Evolutionary conservation across 2,329 filamentous ascomycete genomes (phyloP), one percentile per base, ranked within the genome.

Genomic region (Neonectria sp.): DNA sequence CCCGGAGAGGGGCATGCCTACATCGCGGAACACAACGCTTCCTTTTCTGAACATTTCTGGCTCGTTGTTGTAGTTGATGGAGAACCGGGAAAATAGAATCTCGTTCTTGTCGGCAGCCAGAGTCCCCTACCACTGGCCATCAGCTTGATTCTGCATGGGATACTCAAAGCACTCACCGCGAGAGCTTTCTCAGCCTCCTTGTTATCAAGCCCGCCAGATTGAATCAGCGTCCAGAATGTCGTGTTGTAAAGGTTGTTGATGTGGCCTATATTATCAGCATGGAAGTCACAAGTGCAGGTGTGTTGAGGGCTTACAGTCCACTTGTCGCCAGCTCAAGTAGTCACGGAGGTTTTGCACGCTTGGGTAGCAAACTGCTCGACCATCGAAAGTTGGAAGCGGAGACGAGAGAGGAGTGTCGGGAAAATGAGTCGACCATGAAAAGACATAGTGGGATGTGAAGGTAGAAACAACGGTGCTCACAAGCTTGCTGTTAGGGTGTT

Each of bases 191-290:
- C 95, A 0, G 96, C 96, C 65, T 94, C 92, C 57, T 91, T 92
- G 33, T 90, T 88, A 59, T 89, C 91, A 84, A 96, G 88, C 0
- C 92, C 93, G 2, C 93, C 95, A 55, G 90, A 84, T 70, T 94
- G 90, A 25, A 98, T 92, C 75, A 99, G 85, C 1, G 92, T 86
- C 96, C 96, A 99, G 80, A 98, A 98, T 0, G 94, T 94, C 0
- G 96, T 99, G 79, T 99, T 99, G 82, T 98, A 99, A 5, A 99
- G 88, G 77, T 99, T 99, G 81, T 99, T 99, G 75, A 99, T 97
- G 79, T 99, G 96, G 72, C 93, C 93, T 95, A 67, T 11, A 0
- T 27, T 12, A 40, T 79, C 67, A 76, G 73, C 33, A 35, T n/a
- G 21, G 7, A 27, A 24, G 60, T 25, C 2, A 5, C 1, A 8